Evolutionary conservation across 2,329 filamentous ascomycete species (phyloP).

Genomic region (Seiridium unicorne): DNA sequence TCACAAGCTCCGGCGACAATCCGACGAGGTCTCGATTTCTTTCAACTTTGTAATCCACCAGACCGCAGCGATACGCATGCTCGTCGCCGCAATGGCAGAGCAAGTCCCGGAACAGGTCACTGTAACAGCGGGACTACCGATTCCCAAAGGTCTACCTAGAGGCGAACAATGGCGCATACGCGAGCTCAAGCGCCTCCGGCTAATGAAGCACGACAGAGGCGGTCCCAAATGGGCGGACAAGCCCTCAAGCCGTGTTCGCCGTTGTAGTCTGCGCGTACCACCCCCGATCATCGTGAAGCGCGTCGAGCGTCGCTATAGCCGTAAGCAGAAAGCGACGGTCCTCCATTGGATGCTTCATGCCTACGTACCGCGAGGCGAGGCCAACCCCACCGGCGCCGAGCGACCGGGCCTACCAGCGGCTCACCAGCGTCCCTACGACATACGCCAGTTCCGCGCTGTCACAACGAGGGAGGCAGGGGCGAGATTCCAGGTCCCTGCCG

Average conservation of each 20-base stretch:
- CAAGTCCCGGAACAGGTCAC: no score
- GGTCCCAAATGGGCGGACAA: not conserved
- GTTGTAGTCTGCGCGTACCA: not conserved
- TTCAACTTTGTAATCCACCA: no score
- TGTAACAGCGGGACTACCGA: no score
- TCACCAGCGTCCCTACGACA: not conserved
- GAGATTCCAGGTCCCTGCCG: not conserved
- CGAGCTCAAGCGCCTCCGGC: not conserved
- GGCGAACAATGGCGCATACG: not conserved
- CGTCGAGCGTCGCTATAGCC: not conserved
- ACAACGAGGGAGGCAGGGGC: not conserved
- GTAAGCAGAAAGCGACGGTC: not conserved
- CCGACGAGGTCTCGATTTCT: no score
- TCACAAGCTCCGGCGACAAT: no score
- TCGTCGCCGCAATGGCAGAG: no score
- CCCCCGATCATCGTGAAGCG: not conserved
- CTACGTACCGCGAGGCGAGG: not conserved
- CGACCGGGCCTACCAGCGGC: not conserved
- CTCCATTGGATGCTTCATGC: not conserved
- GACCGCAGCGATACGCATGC: no score
- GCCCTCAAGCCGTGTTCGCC: not conserved
- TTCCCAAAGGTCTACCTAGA: not conserved
- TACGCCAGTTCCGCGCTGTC: not conserved
- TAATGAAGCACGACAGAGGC: not conserved
- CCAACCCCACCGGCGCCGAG: not conserved